phyloP scores from a whole-genome alignment of 2,329 filamentous ascomycete genomes.

The Cercospora canescens region DNA sequence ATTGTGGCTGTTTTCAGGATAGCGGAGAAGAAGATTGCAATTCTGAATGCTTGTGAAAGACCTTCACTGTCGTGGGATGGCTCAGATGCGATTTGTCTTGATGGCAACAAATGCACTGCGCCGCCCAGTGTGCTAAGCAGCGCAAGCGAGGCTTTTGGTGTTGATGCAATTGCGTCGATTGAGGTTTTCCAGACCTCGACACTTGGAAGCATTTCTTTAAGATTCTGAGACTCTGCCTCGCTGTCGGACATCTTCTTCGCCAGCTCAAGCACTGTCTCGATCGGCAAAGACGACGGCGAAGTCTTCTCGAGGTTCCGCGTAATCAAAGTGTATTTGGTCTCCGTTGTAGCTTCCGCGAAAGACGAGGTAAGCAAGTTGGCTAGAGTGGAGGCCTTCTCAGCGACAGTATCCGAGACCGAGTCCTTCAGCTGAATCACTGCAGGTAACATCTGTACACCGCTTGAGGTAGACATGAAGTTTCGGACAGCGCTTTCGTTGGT shows the following conservation, averaged over 20 bases:
- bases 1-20: constrained; percentile 50
- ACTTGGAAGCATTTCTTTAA: constrained; percentile 31
- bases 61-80: constrained; percentile 62
- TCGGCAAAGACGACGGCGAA: constrained; percentile 44
- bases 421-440: constrained; percentile 56
- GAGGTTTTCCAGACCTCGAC: constrained; percentile 63
- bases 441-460: constrained; percentile 53
- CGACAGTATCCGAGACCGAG: constrained; percentile 53
- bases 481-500: constrained; percentile 39
- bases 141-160: constrained; percentile 65
- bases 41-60: constrained; percentile 71
- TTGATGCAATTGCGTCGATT: constrained; percentile 56
- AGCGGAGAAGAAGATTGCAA: constrained; percentile 68
- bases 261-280: constrained; percentile 58
- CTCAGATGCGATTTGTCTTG: constrained; percentile 22
- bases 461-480: constrained; percentile 48
- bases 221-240: constrained; percentile 18
- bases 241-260: constrained; percentile 50
- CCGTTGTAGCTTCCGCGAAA: constrained; percentile 19
- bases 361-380: constrained; percentile 25
- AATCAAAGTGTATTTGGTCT: constrained; percentile 50
- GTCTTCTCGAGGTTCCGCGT: constrained; percentile 52
- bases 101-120: constrained; percentile 62
- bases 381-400: constrained; percentile 44
- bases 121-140: constrained; percentile 74